Evolutionary conservation across 2,329 filamentous ascomycete genomes (phyloP), one percentile per base, ranked within the genome.

Genomic region (Falciphora oryzae): DNA sequence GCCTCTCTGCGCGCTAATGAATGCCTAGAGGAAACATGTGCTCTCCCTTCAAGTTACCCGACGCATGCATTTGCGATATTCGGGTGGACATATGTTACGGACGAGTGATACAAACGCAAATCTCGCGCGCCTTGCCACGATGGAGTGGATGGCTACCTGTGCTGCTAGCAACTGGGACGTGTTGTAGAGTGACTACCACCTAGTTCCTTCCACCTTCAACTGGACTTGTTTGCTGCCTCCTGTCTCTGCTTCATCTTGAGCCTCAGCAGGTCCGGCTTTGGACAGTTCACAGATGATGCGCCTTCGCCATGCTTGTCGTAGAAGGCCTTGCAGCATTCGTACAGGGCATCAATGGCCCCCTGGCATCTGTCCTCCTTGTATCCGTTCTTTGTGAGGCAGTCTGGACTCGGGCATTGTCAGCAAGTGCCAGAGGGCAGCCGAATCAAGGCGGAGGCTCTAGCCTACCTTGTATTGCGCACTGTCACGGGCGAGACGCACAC

Each of bases 1-100:
- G 89, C 85, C 91, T 93, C 90, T 67, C 81, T 82, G 91, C 93
- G 94, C 92, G 95, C 95, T 99, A 86, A 93, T 89, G 92, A 93
- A 91, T 84, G 91, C 90, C 94, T 90, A 92, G 96, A 91, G 90
- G 76, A 82, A 86, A 82, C 78, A 80, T 73, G 83, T 88, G 85
- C 87, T 90, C 85, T 85, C 85, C 88, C 81, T 85, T 82, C 79
- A 82, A 83, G 87, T 90, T 88, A 79, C 86, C 88, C 83, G 80
- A 85, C 57, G 62, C 53, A 57, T 44, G 77, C 73, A 70, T 74
- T 75, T 80, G 70, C 67, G 71, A 68, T 66, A 63, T 78, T 75
- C 70, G 69, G 78, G 78, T 76, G 67, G 70, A 75, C 75, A 73
- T 72, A 66, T 68, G 64, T 35, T 71, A 71, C 67, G 76, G 75